Conservation (phyloP, 108 stramenopile species). For the Parmales sp. region DNA sequence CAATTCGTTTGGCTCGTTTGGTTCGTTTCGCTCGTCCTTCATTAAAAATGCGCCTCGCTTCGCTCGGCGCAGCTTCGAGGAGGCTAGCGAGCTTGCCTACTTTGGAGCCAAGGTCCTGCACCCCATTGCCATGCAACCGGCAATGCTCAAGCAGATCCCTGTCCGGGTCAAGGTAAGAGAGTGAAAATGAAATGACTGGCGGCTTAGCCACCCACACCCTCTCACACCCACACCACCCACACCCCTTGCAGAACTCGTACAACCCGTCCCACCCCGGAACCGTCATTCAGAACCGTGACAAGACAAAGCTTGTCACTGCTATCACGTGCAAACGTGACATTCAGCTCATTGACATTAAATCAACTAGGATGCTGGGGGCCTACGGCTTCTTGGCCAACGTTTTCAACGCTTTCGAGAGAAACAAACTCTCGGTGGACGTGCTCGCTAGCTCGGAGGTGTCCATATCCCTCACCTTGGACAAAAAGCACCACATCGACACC, state of each 20-base stretch:
- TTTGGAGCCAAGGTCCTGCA: constrained; percentile 95
- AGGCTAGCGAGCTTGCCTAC: constrained; percentile 94
- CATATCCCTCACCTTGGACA: constrained; percentile 90
- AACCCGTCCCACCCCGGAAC: constrained; percentile 82
- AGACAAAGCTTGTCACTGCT: constrained; percentile 67
- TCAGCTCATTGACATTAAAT: constrained; percentile 77
- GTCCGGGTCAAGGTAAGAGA: constrained; percentile 96
- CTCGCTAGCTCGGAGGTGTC: constrained; percentile 95
- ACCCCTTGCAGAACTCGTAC: constrained; percentile 96
- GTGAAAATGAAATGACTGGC: no score
- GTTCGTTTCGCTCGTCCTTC: no score
- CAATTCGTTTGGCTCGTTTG: no score
- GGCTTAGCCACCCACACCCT: no score
- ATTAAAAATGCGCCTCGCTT: no score
- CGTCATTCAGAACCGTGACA: constrained; percentile 50
- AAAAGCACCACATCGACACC: constrained; percentile 53
- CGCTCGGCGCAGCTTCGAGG: constrained; percentile 82
- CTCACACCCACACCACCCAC: no score
- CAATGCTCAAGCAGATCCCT: constrained; percentile 63
- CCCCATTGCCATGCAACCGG: constrained; percentile 90
- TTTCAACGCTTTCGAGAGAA: constrained; percentile 82
- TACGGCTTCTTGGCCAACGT: constrained; percentile 86
- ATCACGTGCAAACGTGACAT: constrained; percentile 85
- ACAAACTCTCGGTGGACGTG: constrained; percentile 96
- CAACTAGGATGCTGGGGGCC: constrained; percentile 91